phyloP scores from a whole-genome alignment of 768 basidiomycete genomes.

The Gymnopilus dilepis region DNA sequence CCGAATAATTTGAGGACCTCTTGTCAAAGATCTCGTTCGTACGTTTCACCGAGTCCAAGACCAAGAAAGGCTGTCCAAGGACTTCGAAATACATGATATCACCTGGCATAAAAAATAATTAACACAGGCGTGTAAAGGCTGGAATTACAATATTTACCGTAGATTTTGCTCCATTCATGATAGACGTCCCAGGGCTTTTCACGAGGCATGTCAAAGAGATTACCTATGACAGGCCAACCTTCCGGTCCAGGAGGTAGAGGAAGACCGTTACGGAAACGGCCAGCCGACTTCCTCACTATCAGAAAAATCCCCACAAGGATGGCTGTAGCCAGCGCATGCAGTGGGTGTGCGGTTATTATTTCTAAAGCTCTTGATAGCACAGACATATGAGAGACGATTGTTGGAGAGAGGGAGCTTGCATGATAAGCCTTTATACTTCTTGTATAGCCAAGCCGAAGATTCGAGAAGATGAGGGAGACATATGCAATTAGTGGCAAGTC shows the following conservation, averaged over 20 bases:
- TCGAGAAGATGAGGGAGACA: too few species aligned
- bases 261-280: too few species aligned
- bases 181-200: slow-evolving; percentile 27
- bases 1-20: slow-evolving; percentile 38
- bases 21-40: slow-evolving; percentile 48
- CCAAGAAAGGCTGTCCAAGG: slow-evolving; percentile 30
- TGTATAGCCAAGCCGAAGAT: not conserved
- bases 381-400: too few species aligned
- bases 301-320: not conserved
- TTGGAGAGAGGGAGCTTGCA: too few species aligned
- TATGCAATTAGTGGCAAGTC: too few species aligned
- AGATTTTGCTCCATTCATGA: slow-evolving; percentile 27
- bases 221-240: slow-evolving; percentile 28
- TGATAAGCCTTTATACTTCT: not conserved
- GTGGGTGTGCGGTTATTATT: not conserved
- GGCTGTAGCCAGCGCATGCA: not conserved
- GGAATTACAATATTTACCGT: too few species aligned
- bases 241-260: slow-evolving; percentile 30
- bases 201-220: slow-evolving; percentile 25
- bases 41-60: slow-evolving; percentile 42
- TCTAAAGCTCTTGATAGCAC: not conserved
- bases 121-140: too few species aligned
- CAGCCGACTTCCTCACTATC: too few species aligned
- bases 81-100: slow-evolving; percentile 35
- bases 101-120: slow-evolving; percentile 23